Conservation (phyloP, 139 green algal species). For the Chlorella ohadii region DNA sequence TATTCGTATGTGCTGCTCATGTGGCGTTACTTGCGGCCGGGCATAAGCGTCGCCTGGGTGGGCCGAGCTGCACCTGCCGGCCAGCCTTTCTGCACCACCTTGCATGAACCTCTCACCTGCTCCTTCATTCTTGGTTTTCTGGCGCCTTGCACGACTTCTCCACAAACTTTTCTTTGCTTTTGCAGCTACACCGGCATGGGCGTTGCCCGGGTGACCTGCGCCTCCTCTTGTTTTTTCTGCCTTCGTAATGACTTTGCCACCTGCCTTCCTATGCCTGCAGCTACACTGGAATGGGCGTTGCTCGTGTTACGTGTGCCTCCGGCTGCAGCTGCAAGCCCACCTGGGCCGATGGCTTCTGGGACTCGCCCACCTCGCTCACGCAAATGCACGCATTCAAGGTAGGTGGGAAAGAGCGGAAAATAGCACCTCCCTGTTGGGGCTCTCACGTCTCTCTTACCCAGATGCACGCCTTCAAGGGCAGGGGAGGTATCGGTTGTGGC, state of each 20-base stretch:
- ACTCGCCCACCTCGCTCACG: background rate
- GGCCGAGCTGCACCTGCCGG: background rate
- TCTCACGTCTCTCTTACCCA: background rate
- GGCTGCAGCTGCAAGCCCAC: background rate
- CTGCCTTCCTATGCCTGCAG: too few species aligned
- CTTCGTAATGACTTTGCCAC: too few species aligned
- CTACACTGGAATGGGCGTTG: background rate
- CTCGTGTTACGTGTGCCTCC: background rate
- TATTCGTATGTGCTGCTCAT: too few species aligned
- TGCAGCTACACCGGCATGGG: slow-evolving; percentile 2
- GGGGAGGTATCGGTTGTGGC: too few species aligned
- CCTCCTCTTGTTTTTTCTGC: too few species aligned
- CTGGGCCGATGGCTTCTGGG: background rate
- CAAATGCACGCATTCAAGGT: slow-evolving; percentile 18
- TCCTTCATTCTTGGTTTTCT: too few species aligned
- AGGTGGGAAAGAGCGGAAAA: too few species aligned
- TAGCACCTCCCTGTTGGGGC: background rate
- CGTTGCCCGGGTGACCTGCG: background rate
- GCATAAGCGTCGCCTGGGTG: background rate
- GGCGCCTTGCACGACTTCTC: too few species aligned
- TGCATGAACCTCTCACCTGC: too few species aligned
- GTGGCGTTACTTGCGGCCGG: background rate
- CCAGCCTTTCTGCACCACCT: too few species aligned
- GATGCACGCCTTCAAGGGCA: background rate
- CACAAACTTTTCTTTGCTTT: too few species aligned